Percentiles rank a stretch among this genome's conserved stretches.
Conservation (phyloP, 306 rosid genomes). For the Vachellia collinsii region DNA sequence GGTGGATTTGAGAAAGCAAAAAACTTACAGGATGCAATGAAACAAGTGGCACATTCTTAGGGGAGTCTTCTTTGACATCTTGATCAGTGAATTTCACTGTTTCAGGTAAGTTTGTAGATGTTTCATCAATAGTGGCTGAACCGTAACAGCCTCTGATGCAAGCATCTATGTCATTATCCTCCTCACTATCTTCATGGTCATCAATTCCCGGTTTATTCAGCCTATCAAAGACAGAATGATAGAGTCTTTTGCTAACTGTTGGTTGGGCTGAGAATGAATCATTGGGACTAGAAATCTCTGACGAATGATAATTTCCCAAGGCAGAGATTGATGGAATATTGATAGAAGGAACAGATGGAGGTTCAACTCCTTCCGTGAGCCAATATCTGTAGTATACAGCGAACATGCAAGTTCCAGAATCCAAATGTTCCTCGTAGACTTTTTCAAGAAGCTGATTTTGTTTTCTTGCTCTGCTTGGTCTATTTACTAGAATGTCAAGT, state of each 20-base stretch:
- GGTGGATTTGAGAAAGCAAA: neutral
- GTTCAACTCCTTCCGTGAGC: constrained; percentile 76
- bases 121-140: constrained; percentile 48
- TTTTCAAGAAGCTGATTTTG: constrained; percentile 52
- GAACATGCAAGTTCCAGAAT: constrained; percentile 65
- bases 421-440: constrained; percentile 65
- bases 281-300: constrained; percentile 49
- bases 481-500: constrained; percentile 48
- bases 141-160: constrained; percentile 47
- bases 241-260: constrained; percentile 74
- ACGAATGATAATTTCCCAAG: constrained; percentile 51
- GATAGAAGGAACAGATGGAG: constrained; percentile 68
- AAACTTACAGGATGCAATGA: constrained; percentile 53
- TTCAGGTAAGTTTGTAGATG: constrained; percentile 45
- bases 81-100: constrained; percentile 43
- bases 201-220: constrained; percentile 42
- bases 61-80: constrained; percentile 47
- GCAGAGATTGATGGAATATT: constrained; percentile 53
- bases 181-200: constrained; percentile 46
- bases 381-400: constrained; percentile 83
- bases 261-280: constrained; percentile 66
- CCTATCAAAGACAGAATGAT: constrained; percentile 60
- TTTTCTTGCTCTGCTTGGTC: constrained; percentile 52
- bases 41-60: constrained; percentile 40
- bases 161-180: constrained; percentile 37